These are phyloP conservation scores for Candida ulmi DNA, from an alignment of 805 yeast genomes.

Conservation along the genomic window DNA sequence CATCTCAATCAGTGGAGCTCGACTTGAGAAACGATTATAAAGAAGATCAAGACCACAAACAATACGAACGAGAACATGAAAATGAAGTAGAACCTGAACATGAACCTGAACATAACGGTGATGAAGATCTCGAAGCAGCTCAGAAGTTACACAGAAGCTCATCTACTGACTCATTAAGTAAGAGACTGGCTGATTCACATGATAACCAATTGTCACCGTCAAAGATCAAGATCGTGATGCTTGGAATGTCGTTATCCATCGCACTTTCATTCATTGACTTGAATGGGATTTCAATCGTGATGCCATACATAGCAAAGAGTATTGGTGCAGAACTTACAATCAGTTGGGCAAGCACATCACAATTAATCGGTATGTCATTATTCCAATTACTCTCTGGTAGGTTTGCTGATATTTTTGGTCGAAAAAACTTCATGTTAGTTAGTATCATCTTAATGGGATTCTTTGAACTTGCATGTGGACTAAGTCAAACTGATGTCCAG, in stretches of 20 bases:
- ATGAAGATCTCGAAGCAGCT: neutral
- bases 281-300: neutral
- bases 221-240: neutral
- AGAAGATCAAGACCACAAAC: no score
- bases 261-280: neutral
- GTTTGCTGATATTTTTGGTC: neutral
- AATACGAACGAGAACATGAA: no score
- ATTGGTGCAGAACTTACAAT: neutral
- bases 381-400: neutral
- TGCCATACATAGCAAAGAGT: slow-evolving; percentile 1
- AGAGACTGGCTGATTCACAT: neutral
- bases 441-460: neutral
- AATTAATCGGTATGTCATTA: neutral
- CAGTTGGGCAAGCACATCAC: neutral
- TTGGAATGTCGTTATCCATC: neutral
- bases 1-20: no score
- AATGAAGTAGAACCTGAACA: no score
- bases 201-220: neutral
- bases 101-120: no score
- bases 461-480: slow-evolving; percentile 46
- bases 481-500: slow-evolving; percentile 42
- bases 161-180: neutral
- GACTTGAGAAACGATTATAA: no score
- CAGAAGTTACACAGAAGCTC: neutral
- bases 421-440: neutral